Base-by-base conservation (phyloP, 352 stramenopile species). In the Blastocystis sp. region DNA sequence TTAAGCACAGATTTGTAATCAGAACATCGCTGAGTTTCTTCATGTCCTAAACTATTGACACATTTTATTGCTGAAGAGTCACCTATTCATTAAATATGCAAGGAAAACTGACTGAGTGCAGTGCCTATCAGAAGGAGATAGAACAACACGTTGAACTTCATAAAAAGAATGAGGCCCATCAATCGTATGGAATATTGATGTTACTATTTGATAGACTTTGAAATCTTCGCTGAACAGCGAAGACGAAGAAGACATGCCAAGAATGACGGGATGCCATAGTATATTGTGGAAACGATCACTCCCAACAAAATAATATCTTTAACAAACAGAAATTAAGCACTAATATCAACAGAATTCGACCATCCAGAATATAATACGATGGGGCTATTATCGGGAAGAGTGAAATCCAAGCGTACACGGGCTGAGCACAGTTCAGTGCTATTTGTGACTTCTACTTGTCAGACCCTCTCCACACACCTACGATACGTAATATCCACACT, bases 1-100 rank as follows among this genome's bases (percentile, higher is more conserved):
- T 70, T 18, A 45, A 41, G 76, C 2, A 55, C 20, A 3, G 62
- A 70, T 78, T 65, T 89, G 78, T 89, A 89, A 26, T 82, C 73
- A 9, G 73, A 82, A n/a, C 73, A 82, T n/a, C 73, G 45, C 24
- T 65, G 41, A 4, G 50, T 82, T 26, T 82, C 73, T 34, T 82
- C 73, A 26, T 63, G 30, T 82, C 73, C 73, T 26, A 82, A 50
- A 82, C 73, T 82, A n/a, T 82, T 82, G 20, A 82, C 73, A 64
- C 73, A 82, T 34, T 64, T 63, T n/a, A 65, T 30, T 24, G n/a
- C 53, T 18, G 63, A 30, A 41, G 26, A 24, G 39, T 37, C 41
- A 37, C 63, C 63, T 70, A 43, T 18, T 20, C 5, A 43, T 70
- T 4, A 70, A 7, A n/a, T 7, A 11, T 11, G 18, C 8, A 41